These are phyloP conservation scores for Hibiscus trionum DNA, from an alignment of 345 rosid genomes.

Conservation along the genomic window DNA sequence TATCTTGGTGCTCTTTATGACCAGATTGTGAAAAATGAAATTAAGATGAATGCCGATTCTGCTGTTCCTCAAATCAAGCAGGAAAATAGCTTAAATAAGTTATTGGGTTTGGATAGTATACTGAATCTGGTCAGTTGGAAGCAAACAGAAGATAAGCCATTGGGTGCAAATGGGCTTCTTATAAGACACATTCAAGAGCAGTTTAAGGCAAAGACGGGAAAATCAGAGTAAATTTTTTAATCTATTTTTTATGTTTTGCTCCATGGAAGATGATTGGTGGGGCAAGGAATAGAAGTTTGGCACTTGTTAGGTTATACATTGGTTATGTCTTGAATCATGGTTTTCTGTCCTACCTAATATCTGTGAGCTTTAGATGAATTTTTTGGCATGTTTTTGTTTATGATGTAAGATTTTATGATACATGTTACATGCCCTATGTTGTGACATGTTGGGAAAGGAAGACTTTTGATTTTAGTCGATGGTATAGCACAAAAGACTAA, in stretches of 20 bases:
- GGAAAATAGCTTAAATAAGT: slow-evolving; percentile 73
- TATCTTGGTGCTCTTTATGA: slow-evolving; percentile 78
- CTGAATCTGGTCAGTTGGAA: slow-evolving; percentile 80
- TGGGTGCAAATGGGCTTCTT: slow-evolving; percentile 94
- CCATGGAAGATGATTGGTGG: not conserved
- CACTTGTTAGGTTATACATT: not conserved
- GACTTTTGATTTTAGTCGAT: not conserved
- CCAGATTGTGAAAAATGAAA: slow-evolving; percentile 85
- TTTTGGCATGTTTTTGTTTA: not conserved
- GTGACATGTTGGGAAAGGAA: not conserved
- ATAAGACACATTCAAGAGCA: slow-evolving; percentile 91
- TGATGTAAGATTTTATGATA: not conserved
- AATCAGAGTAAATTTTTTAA: slow-evolving; percentile 66
- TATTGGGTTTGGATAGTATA: slow-evolving; percentile 89
- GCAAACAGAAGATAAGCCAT: slow-evolving; percentile 81
- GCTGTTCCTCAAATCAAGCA: slow-evolving; percentile 79
- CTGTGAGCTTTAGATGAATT: not conserved
- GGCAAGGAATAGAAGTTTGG: not conserved
- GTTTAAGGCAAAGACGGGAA: slow-evolving; percentile 82
- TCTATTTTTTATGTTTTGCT: not conserved
- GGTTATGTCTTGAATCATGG: not conserved
- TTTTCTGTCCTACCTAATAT: not conserved
- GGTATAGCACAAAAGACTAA: not conserved
- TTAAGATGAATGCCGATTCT: slow-evolving; percentile 80
- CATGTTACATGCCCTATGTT: not conserved